These are phyloP conservation scores for Psilocybe cyanescens DNA, from an alignment of 768 basidiomycete genomes.

Conservation along the genomic window DNA sequence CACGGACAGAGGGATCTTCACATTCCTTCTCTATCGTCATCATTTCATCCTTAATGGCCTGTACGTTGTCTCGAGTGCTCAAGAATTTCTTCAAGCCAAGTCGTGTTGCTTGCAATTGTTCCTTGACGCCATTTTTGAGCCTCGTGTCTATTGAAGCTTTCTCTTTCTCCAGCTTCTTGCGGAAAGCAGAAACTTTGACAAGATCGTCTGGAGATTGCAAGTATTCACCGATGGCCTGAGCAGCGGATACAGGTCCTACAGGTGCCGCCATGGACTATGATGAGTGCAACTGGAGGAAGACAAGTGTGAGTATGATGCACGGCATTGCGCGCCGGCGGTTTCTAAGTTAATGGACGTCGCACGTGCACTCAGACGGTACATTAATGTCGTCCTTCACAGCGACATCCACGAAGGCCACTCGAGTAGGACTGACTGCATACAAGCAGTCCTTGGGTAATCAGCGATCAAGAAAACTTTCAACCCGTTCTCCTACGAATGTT, in stretches of 20 bases:
- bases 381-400: slow-evolving; percentile 22
- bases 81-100: slow-evolving; percentile 86
- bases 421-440: slow-evolving; percentile 10
- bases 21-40: slow-evolving; percentile 75
- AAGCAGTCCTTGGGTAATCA: background rate
- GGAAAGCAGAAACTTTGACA: slow-evolving; percentile 82
- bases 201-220: slow-evolving; percentile 95
- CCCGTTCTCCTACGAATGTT: slow-evolving; percentile 9
- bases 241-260: slow-evolving; percentile 63
- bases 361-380: background rate
- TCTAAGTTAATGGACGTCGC: background rate
- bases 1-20: slow-evolving; percentile 73
- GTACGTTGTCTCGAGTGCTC: slow-evolving; percentile 75
- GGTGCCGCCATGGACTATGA: slow-evolving; percentile 46
- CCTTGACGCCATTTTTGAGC: slow-evolving; percentile 89
- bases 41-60: slow-evolving; percentile 87
- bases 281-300: background rate
- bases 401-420: slow-evolving; percentile 18
- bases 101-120: slow-evolving; percentile 89
- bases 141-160: slow-evolving; percentile 92
- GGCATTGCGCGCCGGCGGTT: slow-evolving; percentile 13
- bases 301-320: background rate
- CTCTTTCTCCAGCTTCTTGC: slow-evolving; percentile 96
- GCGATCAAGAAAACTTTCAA: slow-evolving; percentile 4
- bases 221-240: slow-evolving; percentile 87